A percentile compares a stretch with the other conserved stretches of the same genome.
Evolutionary conservation across 768 basidiomycete genomes (phyloP).

Genomic region (Butyriboletus loyo): DNA sequence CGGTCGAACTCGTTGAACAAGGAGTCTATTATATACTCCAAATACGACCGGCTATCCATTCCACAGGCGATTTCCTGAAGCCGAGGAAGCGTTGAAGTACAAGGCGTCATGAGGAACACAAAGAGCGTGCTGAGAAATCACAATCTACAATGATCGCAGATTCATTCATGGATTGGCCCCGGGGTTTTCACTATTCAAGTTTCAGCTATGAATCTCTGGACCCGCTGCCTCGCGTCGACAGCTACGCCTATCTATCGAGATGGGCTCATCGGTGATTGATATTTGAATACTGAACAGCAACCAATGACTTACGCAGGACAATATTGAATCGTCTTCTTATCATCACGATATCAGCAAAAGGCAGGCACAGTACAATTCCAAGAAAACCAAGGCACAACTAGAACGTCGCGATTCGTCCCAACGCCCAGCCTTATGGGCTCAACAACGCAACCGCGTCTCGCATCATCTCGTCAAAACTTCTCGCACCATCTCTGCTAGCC

Average conservation of each 20-base stretch:
- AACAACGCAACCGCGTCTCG: conserved; percentile 11
- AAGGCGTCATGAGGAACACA: neutral
- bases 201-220: too few species aligned
- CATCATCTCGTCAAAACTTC: conserved; percentile 22
- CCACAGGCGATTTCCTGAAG: neutral
- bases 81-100: neutral
- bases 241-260: too few species aligned
- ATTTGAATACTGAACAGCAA: too few species aligned
- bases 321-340: too few species aligned
- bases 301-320: too few species aligned
- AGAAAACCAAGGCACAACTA: neutral
- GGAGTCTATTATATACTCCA: too few species aligned
- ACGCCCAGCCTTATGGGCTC: neutral
- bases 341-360: neutral
- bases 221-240: too few species aligned
- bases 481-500: neutral
- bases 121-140: neutral
- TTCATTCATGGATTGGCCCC: neutral
- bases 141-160: neutral
- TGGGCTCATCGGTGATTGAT: too few species aligned
- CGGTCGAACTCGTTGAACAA: neutral
- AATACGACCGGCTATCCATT: neutral
- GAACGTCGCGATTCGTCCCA: neutral
- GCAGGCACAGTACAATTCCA: neutral
- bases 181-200: too few species aligned